These are phyloP conservation scores for Fusarium sp. DNA, from an alignment of 2,329 filamentous ascomycete species.

Conservation along the genomic window DNA sequence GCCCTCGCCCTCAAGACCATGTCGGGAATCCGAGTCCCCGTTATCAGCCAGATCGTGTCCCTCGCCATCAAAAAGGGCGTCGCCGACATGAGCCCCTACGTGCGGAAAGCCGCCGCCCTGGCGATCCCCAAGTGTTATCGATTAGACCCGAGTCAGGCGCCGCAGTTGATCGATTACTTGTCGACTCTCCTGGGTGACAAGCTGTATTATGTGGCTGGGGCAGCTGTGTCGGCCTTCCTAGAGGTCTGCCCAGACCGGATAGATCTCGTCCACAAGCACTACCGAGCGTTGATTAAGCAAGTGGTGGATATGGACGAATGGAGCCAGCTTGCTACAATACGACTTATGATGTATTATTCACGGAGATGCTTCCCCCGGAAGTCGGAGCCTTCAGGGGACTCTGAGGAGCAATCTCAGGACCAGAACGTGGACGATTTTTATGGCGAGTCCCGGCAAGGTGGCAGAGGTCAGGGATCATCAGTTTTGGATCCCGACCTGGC, in stretches of 20 bases:
- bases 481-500: slow-evolving; percentile 85
- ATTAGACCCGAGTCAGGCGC: slow-evolving; percentile 86
- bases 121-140: slow-evolving; percentile 97
- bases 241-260: slow-evolving; percentile 90
- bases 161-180: slow-evolving; percentile 87
- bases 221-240: slow-evolving; percentile 88
- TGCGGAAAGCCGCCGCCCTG: slow-evolving; percentile 91
- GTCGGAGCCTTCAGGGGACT: slow-evolving; percentile 66
- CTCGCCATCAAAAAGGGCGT: slow-evolving; percentile 94
- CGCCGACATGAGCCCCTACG: slow-evolving; percentile 93
- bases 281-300: slow-evolving; percentile 86
- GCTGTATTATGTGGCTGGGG: slow-evolving; percentile 96
- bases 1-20: slow-evolving; percentile 95
- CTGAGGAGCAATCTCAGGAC: slow-evolving; percentile 47
- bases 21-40: slow-evolving; percentile 96
- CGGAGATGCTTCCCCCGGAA: slow-evolving; percentile 86
- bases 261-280: slow-evolving; percentile 92
- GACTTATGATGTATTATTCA: slow-evolving; percentile 85
- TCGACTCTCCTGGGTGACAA: slow-evolving; percentile 84
- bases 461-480: slow-evolving; percentile 58
- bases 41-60: slow-evolving; percentile 97
- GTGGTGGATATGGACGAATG: slow-evolving; percentile 99
- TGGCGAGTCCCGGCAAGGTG: slow-evolving; percentile 68
- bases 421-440: slow-evolving; percentile 80
- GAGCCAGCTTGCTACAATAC: slow-evolving; percentile 88